These are phyloP conservation scores for Teratosphaeriaceae sp. DNA, from an alignment of 2,329 filamentous ascomycete genomes.

Conservation along the genomic window DNA sequence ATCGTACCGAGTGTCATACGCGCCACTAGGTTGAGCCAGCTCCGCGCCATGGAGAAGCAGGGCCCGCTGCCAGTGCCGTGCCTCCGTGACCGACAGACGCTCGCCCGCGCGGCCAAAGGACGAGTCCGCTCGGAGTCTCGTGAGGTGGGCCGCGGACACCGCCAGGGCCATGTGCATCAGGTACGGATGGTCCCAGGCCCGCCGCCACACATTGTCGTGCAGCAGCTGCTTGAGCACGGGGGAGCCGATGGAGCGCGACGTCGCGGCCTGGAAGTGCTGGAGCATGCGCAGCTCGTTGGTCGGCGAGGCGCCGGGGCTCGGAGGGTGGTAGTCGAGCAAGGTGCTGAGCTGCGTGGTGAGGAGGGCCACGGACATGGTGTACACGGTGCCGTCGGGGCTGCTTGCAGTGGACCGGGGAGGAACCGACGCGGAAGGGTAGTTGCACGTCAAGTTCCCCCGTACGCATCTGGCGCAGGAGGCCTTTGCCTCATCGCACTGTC, in stretches of 20 bases:
- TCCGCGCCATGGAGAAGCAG: constrained; percentile 12
- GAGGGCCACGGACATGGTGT: constrained; percentile 11
- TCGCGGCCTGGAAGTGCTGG: constrained; percentile 15
- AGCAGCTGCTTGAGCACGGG: constrained; percentile 8
- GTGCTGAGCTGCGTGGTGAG: constrained; percentile 8
- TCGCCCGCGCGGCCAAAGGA: neutral
- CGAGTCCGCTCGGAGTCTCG: constrained; percentile 1
- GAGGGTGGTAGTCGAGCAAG: constrained; percentile 1
- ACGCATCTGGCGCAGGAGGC: constrained; percentile 12
- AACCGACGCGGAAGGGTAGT: constrained; percentile 1
- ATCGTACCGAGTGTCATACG: constrained; percentile 7
- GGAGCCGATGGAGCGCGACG: constrained; percentile 13
- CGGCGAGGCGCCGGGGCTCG: neutral
- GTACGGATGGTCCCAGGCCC: constrained; percentile 14
- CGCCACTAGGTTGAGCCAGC: constrained; percentile 5
- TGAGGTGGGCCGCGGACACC: constrained; percentile 11
- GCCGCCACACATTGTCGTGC: constrained; percentile 10
- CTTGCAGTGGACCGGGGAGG: neutral
- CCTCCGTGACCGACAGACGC: constrained; percentile 6
- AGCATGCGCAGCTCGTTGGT: constrained; percentile 8
- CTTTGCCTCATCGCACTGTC: constrained; percentile 11
- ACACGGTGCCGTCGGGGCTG: neutral
- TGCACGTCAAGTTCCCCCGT: constrained; percentile 5
- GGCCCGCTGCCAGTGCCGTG: constrained; percentile 15
- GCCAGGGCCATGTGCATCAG: constrained; percentile 20